A percentile compares a stretch with the other conserved stretches of the same genome.
Evolutionary conservation across 2,329 filamentous ascomycete species (phyloP).

Genomic region (Xylaria sp.): DNA sequence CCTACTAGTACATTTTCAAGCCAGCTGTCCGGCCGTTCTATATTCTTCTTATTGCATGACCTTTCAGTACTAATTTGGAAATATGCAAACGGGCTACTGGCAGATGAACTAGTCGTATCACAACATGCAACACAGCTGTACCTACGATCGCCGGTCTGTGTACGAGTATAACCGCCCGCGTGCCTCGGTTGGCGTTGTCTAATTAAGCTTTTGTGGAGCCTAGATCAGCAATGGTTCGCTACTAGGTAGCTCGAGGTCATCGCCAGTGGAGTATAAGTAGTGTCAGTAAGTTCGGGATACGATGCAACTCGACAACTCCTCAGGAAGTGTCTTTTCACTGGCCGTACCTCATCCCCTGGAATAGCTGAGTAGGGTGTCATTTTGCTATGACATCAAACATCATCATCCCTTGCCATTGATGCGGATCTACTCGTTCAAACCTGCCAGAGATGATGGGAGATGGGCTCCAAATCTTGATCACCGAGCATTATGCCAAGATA

Average conservation of each 20-base stretch:
- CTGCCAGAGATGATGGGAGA: slow-evolving; percentile 12
- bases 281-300: slow-evolving; percentile 14
- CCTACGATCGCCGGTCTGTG: slow-evolving; percentile 5
- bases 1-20: neutral
- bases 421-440: slow-evolving; percentile 13
- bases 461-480: slow-evolving; percentile 13
- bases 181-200: slow-evolving; percentile 41
- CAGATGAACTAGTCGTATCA: slow-evolving; percentile 34
- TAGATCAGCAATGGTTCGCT: slow-evolving; percentile 38
- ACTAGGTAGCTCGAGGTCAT: neutral
- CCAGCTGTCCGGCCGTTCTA: slow-evolving; percentile 3
- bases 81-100: slow-evolving; percentile 26
- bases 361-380: slow-evolving; percentile 24
- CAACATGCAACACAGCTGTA: slow-evolving; percentile 27
- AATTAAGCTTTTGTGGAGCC: slow-evolving; percentile 50
- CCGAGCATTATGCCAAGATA: slow-evolving; percentile 33
- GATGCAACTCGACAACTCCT: slow-evolving; percentile 11
- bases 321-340: slow-evolving; percentile 2
- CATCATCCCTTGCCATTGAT: neutral
- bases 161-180: slow-evolving; percentile 6
- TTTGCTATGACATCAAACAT: slow-evolving; percentile 8
- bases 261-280: slow-evolving; percentile 27
- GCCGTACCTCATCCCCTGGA: neutral
- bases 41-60: slow-evolving; percentile 13
- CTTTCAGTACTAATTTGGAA: slow-evolving; percentile 7